Evolutionary conservation across 2,329 filamentous ascomycete species (phyloP), one percentile per base, ranked within the genome.

Genomic region (Venturia carpophila): DNA sequence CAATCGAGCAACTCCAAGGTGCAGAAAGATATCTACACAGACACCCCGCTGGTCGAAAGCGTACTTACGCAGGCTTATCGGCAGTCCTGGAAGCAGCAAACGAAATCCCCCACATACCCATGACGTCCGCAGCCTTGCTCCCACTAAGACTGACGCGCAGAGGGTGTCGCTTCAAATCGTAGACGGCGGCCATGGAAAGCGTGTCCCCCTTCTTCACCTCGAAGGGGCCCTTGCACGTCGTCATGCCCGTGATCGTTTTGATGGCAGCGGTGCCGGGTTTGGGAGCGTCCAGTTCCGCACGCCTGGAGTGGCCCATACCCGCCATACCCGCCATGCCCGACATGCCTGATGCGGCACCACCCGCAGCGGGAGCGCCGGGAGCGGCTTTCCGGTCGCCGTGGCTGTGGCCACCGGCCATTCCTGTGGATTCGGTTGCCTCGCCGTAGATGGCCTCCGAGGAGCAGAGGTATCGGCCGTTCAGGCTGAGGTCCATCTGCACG

Each of bases 21-120:
- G 30, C 3, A 34, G 6, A 34, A 34, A 34, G 30, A 3, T 34
- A 34, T 34, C 30, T 34, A 34, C 30, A 34, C 30, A 6, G 6
- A 34, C 6, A 34, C 6, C 30, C 30, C 3, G 30, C 30, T 34
- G 6, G 6, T 6, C 30, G 6, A 34, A 3, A 34, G 6, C 30
- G 30, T 3, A 34, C 30, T 6, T 34, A 34, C 30, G 30, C 6
- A 34, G 30, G 30, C 6, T 34, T 34, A 3, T 34, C 30, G 39
- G 39, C 39, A 3, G 9, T n/a, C 37, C 43, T 45, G 17, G n/a
- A 17, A 30, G 62, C 49, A 19, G 63, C 4, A n/a, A 65, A 65
- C 13, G 41, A 42, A 19, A 65, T 24, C n/a, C 45, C 56, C 55
- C 37, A 63, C 64, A 62, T 65, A n/a, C 64, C 64, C 64, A 65